These are phyloP conservation scores for Lineolata rhizophorae DNA, from an alignment of 495 filamentous ascomycete genomes.

Conservation along the genomic window DNA sequence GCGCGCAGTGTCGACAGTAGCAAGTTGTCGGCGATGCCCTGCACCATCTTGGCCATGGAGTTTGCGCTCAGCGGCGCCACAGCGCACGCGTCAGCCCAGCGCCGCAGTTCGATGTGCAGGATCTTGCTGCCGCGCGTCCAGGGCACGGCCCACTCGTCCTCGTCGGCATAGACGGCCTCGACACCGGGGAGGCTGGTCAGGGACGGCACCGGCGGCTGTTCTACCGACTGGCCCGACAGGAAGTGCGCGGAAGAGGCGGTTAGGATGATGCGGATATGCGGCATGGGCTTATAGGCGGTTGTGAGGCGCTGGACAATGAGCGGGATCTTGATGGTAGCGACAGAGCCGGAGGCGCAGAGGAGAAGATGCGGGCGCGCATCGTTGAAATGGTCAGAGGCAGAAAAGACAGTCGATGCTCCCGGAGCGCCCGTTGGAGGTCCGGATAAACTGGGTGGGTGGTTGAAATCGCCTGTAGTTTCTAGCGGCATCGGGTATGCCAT, in stretches of 20 bases:
- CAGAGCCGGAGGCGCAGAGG: slow-evolving; percentile 52
- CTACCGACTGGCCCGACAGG: slow-evolving; percentile 39
- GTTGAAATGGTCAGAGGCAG: too few species aligned
- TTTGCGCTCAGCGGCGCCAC: slow-evolving; percentile 66
- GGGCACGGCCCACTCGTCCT: slow-evolving; percentile 57
- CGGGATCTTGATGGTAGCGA: slow-evolving; percentile 81
- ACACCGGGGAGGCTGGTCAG: slow-evolving; percentile 33
- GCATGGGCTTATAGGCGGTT: slow-evolving; percentile 23
- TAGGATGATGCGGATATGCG: slow-evolving; percentile 62
- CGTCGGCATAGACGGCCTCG: slow-evolving; percentile 51
- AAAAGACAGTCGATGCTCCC: too few species aligned
- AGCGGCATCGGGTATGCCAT: too few species aligned
- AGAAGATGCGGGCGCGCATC: too few species aligned
- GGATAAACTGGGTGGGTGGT: too few species aligned
- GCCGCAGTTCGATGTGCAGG: slow-evolving; percentile 65
- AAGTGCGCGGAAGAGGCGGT: slow-evolving; percentile 51
- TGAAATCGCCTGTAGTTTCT: too few species aligned
- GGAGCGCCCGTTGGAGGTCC: too few species aligned
- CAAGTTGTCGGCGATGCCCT: slow-evolving; percentile 45
- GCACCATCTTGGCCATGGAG: slow-evolving; percentile 53
- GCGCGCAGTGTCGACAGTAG: slow-evolving; percentile 56
- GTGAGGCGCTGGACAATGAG: slow-evolving; percentile 38
- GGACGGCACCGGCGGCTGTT: slow-evolving; percentile 40
- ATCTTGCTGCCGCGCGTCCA: slow-evolving; percentile 49
- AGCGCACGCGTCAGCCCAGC: slow-evolving; percentile 61